Base-by-base conservation (phyloP, 768 basidiomycete species). In the Leccinellum luteum region DNA sequence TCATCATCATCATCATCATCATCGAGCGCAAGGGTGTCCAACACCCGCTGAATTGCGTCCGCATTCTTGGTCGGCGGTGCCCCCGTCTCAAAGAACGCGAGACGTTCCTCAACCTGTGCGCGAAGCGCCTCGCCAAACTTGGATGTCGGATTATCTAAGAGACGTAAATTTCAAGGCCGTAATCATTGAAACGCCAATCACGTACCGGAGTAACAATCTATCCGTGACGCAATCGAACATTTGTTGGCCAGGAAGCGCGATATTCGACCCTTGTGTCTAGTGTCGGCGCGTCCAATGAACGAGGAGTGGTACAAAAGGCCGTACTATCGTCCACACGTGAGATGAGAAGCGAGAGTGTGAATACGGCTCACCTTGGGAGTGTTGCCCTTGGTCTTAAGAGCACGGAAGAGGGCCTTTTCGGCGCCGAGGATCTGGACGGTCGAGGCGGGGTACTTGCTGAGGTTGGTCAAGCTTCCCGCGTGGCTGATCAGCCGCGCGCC, bases 171-270 rank as follows among this genome's bases (percentile, higher is more conserved):
- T 4, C 0, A 3, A 34, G n/a, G n/a, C n/a, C 2, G 5, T 45
- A 27, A 19, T 21, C 1, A 47, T 23, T 6, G 3, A 21, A 57
- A n/a, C 13, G 3, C 21, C 34, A 4, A 31, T 13, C 14, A 66
- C 82, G 54, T 64, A 90, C 92, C 92, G 2, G 88, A 80, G 70
- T 90, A 98, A 73, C 94, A 98, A 72, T 98, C 96, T 74, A 98
- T 98, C 54, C 96, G 83, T 15, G 93, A 91, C 2, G 96, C 96
- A 64, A 98, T 98, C 55, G 94, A 95, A 69, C 93, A 94, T 75
- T 98, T 98, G 82, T 98, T 98, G 38, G 96, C 96, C 8, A 98
- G 80, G 84, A 98, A 98, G n/a, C 96, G 88, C 4, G 95, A 97
- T 69, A 98, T 98, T 55, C 96, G 89, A 10, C 96, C 96, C 79